phyloP scores from a whole-genome alignment of 164 flowering plant species.

The Nelumbo lutea region DNA sequence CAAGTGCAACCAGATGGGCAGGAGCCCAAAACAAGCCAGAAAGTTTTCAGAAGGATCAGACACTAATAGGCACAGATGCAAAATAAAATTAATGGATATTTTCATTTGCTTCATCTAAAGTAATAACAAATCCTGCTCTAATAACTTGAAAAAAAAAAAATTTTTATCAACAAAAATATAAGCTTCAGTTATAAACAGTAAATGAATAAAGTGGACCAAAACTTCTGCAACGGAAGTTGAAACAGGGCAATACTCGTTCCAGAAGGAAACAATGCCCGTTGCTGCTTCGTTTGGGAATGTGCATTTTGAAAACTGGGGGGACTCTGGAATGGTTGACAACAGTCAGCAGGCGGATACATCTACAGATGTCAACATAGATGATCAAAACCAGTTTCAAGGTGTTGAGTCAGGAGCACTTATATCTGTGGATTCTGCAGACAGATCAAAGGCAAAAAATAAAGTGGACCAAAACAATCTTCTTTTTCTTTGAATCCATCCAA shows the following conservation, averaged over 20 bases:
- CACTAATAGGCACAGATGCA: too few relatives aligned
- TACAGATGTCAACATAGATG: constrained; percentile 75
- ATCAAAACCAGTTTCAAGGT: constrained; percentile 53
- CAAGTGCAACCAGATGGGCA: too few relatives aligned
- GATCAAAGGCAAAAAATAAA: constrained; percentile 33
- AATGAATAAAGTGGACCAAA: neutral
- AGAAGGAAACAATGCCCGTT: constrained; percentile 20
- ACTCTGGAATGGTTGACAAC: constrained; percentile 63
- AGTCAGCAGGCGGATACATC: constrained; percentile 85
- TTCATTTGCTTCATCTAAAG: too few relatives aligned
- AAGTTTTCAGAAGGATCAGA: too few relatives aligned
- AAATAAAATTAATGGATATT: too few relatives aligned
- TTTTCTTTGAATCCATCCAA: too few relatives aligned
- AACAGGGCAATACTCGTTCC: constrained; percentile 34
- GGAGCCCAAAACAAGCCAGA: too few relatives aligned
- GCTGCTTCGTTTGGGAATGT: constrained; percentile 31
- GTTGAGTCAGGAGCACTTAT: constrained; percentile 36
- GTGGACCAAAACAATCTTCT: constrained; percentile 10
- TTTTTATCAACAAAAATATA: too few relatives aligned
- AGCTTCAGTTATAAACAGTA: too few relatives aligned
- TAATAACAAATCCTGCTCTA: too few relatives aligned
- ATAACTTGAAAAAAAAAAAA: too few relatives aligned
- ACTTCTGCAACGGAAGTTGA: constrained; percentile 26
- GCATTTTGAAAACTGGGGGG: constrained; percentile 68
- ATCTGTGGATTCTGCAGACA: constrained; percentile 51